Percentiles rank a stretch among this genome's conserved stretches.
Evolutionary conservation across 257 asterid species (phyloP).

Genomic region (Verbena officinalis): DNA sequence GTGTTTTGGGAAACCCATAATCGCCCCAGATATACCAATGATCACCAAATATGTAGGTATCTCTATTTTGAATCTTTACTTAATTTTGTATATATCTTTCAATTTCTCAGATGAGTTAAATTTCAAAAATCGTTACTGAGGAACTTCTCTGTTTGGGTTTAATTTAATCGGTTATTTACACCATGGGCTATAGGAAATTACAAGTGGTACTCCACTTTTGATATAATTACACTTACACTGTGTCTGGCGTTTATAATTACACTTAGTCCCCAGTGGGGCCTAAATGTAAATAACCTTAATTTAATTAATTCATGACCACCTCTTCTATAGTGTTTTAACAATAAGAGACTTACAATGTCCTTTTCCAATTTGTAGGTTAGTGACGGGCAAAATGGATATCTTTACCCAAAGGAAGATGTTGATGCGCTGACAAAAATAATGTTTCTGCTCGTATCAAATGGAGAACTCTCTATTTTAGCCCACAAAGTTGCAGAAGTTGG

Average conservation of each 20-base stretch:
- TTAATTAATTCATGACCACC: too few relatives aligned
- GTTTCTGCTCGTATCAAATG: slow-evolving; percentile 69
- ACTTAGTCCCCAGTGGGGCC: too few relatives aligned
- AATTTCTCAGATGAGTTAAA: neutral
- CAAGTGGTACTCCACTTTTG: too few relatives aligned
- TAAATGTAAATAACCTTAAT: too few relatives aligned
- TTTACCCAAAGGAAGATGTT: slow-evolving; percentile 65
- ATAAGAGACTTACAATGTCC: too few relatives aligned
- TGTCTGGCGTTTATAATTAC: too few relatives aligned
- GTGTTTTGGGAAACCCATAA: slow-evolving; percentile 76
- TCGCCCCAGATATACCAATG: slow-evolving; percentile 79
- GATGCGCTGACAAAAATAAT: slow-evolving; percentile 49
- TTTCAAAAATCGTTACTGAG: too few relatives aligned
- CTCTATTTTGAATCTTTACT: slow-evolving; percentile 22
- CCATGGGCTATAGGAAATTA: too few relatives aligned
- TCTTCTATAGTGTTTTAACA: too few relatives aligned
- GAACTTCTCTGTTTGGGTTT: too few relatives aligned
- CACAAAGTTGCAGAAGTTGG: slow-evolving; percentile 65
- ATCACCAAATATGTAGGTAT: slow-evolving; percentile 75
- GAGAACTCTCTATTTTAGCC: slow-evolving; percentile 73
- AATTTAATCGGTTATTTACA: too few relatives aligned
- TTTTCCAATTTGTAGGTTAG: slow-evolving; percentile 53
- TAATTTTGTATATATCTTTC: neutral
- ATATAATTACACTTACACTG: too few relatives aligned
- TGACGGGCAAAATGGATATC: slow-evolving; percentile 75